A percentile compares a stretch with the other conserved stretches of the same genome.
phyloP scores from a whole-genome alignment of 148 eudicot species.

The Rhododendron williamsianum region DNA sequence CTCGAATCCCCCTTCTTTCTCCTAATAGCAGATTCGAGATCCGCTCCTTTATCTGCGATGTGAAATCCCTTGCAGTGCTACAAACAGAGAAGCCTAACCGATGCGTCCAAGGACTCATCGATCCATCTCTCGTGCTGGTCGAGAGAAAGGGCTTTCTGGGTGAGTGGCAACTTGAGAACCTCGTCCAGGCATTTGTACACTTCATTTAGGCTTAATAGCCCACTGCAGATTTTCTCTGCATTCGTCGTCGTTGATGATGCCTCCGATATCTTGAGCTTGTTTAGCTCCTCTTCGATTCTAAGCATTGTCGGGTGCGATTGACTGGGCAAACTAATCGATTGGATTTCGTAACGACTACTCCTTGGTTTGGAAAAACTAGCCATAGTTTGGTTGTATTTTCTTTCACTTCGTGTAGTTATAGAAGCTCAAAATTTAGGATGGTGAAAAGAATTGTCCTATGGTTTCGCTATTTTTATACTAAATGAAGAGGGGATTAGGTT shows the following conservation, averaged over 20 bases:
- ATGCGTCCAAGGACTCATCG: constrained; percentile 9
- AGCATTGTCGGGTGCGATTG: constrained; percentile 15
- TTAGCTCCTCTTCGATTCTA: constrained; percentile 17
- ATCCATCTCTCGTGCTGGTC: neutral
- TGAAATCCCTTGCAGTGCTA: constrained; percentile 11
- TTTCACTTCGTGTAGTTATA: neutral
- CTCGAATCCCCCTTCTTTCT: constrained; percentile 8
- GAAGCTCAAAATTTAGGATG: neutral
- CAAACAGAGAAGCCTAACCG: constrained; percentile 10
- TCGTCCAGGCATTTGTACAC: constrained; percentile 14
- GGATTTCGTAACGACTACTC: constrained; percentile 8
- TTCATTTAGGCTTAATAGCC: constrained; percentile 1
- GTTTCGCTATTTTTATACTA: constrained; percentile 5
- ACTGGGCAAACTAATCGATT: constrained; percentile 20
- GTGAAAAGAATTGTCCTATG: neutral
- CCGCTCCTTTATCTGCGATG: constrained; percentile 1
- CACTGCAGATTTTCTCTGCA: neutral
- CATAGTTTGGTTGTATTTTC: neutral
- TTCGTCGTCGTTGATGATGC: neutral
- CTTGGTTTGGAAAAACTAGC: constrained; percentile 3
- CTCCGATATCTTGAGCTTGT: constrained; percentile 13
- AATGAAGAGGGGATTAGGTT: neutral
- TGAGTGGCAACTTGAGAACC: constrained; percentile 9
- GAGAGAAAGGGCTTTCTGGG: constrained; percentile 11
- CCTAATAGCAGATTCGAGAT: constrained; percentile 9